Percentiles rank a stretch among this genome's conserved stretches.
phyloP scores from a whole-genome alignment of 805 yeast species.

The Metschnikowia anglica region DNA sequence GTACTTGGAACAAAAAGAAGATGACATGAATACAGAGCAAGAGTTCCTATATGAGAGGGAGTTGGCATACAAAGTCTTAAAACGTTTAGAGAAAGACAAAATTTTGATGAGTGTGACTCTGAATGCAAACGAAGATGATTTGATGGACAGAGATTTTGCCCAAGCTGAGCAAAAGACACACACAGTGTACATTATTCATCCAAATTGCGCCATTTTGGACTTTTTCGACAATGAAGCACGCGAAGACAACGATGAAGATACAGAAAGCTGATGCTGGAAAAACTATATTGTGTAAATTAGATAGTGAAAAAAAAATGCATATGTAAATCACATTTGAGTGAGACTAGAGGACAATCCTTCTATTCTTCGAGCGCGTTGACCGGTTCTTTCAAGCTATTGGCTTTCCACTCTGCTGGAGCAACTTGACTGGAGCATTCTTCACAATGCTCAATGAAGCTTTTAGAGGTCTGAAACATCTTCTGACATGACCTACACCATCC shows the following conservation, averaged over 20 bases:
- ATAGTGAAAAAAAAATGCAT: slow-evolving; percentile 7
- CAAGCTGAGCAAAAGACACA: slow-evolving; percentile 13
- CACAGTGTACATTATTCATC: slow-evolving; percentile 56
- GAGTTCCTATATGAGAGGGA: slow-evolving; percentile 70
- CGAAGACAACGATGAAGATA: slow-evolving; percentile 9
- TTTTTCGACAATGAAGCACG: slow-evolving; percentile 42
- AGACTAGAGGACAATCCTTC: neutral
- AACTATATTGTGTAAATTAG: neutral
- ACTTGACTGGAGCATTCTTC: slow-evolving; percentile 51
- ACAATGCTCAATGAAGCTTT: slow-evolving; percentile 63
- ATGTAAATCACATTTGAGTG: neutral
- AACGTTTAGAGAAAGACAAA: slow-evolving; percentile 79
- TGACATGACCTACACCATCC: slow-evolving; percentile 73
- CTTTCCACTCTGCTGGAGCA: slow-evolving; percentile 13
- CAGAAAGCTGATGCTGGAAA: slow-evolving; percentile 2
- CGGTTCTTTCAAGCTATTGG: neutral
- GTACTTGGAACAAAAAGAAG: slow-evolving; percentile 75
- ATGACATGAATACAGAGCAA: slow-evolving; percentile 63
- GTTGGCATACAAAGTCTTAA: slow-evolving; percentile 75
- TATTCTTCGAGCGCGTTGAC: neutral
- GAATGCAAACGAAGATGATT: slow-evolving; percentile 31
- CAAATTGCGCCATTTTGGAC: slow-evolving; percentile 79
- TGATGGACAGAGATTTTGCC: slow-evolving; percentile 17
- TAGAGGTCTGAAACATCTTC: slow-evolving; percentile 51
- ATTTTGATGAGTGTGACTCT: slow-evolving; percentile 61